phyloP scores from a whole-genome alignment of 75 land plant genomes.

The Picea glauca region DNA sequence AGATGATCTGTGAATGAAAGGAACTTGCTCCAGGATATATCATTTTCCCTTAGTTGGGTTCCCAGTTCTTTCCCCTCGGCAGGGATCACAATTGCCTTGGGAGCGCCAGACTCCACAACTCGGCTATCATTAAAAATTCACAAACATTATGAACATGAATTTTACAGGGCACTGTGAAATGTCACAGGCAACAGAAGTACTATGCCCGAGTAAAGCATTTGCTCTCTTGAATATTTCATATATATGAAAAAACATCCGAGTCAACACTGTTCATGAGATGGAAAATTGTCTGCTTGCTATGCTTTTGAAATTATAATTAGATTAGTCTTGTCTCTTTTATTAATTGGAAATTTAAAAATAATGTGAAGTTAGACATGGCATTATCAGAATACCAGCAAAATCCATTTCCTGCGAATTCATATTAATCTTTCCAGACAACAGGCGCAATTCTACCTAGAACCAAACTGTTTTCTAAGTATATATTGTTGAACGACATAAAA shows the following conservation, averaged over 20 bases:
- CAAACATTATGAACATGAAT: slow-evolving; percentile 1
- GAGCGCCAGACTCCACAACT: slow-evolving; percentile 57
- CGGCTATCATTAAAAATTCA: slow-evolving; percentile 36
- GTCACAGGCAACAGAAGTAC: slow-evolving; percentile 1
- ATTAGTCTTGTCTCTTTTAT: background rate
- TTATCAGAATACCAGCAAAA: background rate
- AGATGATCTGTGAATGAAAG: slow-evolving; percentile 32
- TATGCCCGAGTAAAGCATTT: background rate
- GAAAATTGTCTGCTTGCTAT: background rate
- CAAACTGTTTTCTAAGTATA: background rate
- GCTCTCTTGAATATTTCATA: background rate
- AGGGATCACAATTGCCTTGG: slow-evolving; percentile 74
- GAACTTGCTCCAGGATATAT: slow-evolving; percentile 73
- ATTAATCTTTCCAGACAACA: background rate
- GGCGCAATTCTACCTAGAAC: background rate
- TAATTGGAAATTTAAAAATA: background rate
- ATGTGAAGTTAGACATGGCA: background rate
- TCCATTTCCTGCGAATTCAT: background rate
- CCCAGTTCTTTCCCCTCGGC: slow-evolving; percentile 48
- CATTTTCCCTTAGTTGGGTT: slow-evolving; percentile 55
- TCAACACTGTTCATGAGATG: background rate
- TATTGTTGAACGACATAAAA: background rate
- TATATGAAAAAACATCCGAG: background rate
- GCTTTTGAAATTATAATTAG: background rate
- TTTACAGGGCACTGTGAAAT: background rate